Evolutionary conservation across 257 asterid species (phyloP), one percentile per base, ranked within the genome.

Genomic region (Pogostemon cablin): DNA sequence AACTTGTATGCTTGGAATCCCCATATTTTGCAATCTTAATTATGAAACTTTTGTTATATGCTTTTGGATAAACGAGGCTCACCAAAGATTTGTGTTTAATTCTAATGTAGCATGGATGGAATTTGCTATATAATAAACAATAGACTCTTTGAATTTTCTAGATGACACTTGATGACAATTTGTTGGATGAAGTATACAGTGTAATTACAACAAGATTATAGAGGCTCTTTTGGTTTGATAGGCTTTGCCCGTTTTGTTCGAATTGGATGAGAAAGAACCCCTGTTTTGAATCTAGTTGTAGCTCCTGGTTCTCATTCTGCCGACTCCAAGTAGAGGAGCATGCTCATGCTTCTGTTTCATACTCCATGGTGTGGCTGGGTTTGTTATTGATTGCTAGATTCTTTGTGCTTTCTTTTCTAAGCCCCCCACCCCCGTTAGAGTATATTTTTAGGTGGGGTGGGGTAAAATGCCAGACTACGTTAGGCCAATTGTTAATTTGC

Each of bases 381-480:
- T 20, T 20, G 25, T 20, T 20, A 0, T 20, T 1, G 25, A 20
- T 20, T 20, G 25, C 25, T 20, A 20, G 25, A 20, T 20, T 20
- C 25, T 20, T 20, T 20, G 25, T 20, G 25, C 25, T 20, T 20
- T 20, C 25, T 0, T 20, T 20, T 20, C 25, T 20, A 20, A 20
- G 25, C 25, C 25, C 25, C 25, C 25, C 25, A 20, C 0, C 25
- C 25, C 25, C 25, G 25, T 20, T 41, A 66, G 37, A 44, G 77
- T 49, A 74, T 55, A 62, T 15, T 49, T 72, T 67, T 47, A 68
- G 81, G 78, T 83, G 65, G 25, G n/a, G 85, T 77, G 50, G 82
- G 81, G 65, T 60, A 78, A 20, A 15, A 69, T 62, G 84, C 70
- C 84, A 82, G 81, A 63, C 81, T 49, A 67, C 5, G 66, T 59